These are phyloP conservation scores for Debaryomyces tyrocola DNA, from an alignment of 805 yeast species.

Conservation along the genomic window DNA sequence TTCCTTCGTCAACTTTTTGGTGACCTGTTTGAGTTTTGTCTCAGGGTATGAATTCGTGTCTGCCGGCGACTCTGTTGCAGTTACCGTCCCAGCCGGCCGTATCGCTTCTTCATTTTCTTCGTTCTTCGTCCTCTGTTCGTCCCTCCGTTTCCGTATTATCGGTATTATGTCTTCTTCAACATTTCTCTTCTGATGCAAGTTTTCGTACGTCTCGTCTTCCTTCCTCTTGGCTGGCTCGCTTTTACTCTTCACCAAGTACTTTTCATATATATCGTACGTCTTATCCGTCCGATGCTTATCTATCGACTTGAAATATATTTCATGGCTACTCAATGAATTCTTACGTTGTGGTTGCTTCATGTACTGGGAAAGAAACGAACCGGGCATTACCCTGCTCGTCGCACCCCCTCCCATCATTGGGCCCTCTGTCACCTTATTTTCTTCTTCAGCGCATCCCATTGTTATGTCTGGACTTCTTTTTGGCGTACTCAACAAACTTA, in stretches of 20 bases:
- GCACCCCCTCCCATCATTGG: background rate
- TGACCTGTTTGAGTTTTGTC: background rate
- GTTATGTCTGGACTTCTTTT: constrained; percentile 1
- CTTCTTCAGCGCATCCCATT: background rate
- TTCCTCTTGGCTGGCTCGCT: background rate
- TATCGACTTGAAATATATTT: constrained; percentile 18
- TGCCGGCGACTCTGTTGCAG: background rate
- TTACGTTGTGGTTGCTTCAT: constrained; percentile 14
- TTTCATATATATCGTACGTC: constrained; percentile 23
- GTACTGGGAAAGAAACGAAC: constrained; percentile 22
- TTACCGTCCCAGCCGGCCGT: background rate
- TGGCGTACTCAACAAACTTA: background rate
- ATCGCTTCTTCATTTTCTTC: background rate
- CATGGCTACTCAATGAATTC: constrained; percentile 14
- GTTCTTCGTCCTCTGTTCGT: background rate
- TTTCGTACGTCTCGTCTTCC: background rate
- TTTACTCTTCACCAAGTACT: constrained; percentile 14
- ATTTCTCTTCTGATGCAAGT: background rate
- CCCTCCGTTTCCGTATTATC: background rate
- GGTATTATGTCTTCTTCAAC: background rate
- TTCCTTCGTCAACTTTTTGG: constrained; percentile 16
- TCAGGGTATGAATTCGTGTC: background rate
- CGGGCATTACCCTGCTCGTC: constrained; percentile 4
- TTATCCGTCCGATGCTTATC: constrained; percentile 16
- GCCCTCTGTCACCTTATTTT: background rate